phyloP scores from a whole-genome alignment of 306 rosid species.

The Vigna radiata region DNA sequence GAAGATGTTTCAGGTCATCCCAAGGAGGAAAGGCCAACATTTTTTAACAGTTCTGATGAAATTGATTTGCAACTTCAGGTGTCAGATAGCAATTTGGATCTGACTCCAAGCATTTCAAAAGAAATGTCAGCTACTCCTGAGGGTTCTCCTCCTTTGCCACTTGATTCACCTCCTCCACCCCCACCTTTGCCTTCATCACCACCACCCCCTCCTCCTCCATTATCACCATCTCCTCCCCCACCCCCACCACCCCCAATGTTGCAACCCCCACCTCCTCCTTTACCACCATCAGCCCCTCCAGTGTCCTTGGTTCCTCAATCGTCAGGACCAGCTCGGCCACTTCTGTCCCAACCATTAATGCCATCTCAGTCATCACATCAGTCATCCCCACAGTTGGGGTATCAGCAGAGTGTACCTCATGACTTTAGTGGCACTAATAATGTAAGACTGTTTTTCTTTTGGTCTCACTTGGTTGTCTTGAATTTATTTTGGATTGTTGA shows the following conservation, averaged over 20 bases:
- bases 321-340: conserved; percentile 60
- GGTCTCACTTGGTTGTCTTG: conserved; percentile 10
- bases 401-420: conserved; percentile 68
- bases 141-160: conserved; percentile 95
- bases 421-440: conserved; percentile 62
- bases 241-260: conserved; percentile 57
- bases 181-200: conserved; percentile 98
- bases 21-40: conserved; percentile 72
- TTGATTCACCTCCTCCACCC: conserved; percentile 88
- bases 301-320: conserved; percentile 67
- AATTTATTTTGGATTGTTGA: conserved; percentile 17
- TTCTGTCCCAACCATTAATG: conserved; percentile 63
- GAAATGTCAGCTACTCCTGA: conserved; percentile 65
- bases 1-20: conserved; percentile 96
- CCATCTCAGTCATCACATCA: conserved; percentile 70
- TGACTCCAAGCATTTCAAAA: conserved; percentile 48
- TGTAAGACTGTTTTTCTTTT: conserved; percentile 58
- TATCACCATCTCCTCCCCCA: conserved; percentile 63
- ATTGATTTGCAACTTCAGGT: conserved; percentile 55
- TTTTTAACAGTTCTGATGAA: conserved; percentile 54
- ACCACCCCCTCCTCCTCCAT: conserved; percentile 81
- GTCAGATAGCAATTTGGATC: conserved; percentile 55
- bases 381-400: conserved; percentile 76
- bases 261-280: conserved; percentile 72
- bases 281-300: conserved; percentile 66